phyloP scores from a whole-genome alignment of 1,284 basidiomycete genomes.

The Cystobasidiaceae sp. region DNA sequence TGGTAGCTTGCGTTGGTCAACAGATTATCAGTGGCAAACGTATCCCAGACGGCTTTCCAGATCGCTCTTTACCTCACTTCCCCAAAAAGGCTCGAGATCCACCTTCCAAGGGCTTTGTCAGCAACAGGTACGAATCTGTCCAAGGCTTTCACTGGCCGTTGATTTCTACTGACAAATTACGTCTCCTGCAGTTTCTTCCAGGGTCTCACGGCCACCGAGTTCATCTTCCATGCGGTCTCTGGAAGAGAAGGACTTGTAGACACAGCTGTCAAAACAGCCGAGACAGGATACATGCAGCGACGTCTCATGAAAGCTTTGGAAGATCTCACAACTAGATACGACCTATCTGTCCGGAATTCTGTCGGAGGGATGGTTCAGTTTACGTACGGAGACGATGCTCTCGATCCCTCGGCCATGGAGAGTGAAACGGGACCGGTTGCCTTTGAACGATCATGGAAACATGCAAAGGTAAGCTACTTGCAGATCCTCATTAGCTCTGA shows the following conservation, averaged over 20 bases:
- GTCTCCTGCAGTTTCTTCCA: constrained; percentile 71
- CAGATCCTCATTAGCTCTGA: not conserved
- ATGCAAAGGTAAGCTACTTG: constrained; percentile 63
- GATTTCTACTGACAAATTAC: not conserved
- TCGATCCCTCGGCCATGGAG: constrained; percentile 94
- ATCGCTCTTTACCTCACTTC: constrained; percentile 96
- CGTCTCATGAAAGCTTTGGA: constrained; percentile 98
- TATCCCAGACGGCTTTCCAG: constrained; percentile 98
- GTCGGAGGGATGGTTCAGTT: constrained; percentile 97
- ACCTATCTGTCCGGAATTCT: constrained; percentile 93
- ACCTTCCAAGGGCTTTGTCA: constrained; percentile 95
- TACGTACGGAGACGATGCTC: constrained; percentile 91
- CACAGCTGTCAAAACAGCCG: constrained; percentile 98
- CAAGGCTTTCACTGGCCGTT: too few species aligned
- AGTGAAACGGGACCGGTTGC: constrained; percentile 86
- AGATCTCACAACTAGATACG: constrained; percentile 94
- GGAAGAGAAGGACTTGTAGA: constrained; percentile 98
- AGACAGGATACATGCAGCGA: constrained; percentile 99
- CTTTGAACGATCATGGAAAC: constrained; percentile 78
- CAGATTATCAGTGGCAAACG: constrained; percentile 98
- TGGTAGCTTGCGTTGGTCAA: constrained; percentile 99
- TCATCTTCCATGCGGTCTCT: constrained; percentile 98
- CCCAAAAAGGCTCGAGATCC: constrained; percentile 96
- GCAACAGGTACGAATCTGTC: constrained; percentile 57
- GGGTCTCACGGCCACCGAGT: constrained; percentile 91